Evolutionary conservation across 2,329 filamentous ascomycete species (phyloP), one percentile per base, ranked within the genome.

Genomic region (Alternaria atra): DNA sequence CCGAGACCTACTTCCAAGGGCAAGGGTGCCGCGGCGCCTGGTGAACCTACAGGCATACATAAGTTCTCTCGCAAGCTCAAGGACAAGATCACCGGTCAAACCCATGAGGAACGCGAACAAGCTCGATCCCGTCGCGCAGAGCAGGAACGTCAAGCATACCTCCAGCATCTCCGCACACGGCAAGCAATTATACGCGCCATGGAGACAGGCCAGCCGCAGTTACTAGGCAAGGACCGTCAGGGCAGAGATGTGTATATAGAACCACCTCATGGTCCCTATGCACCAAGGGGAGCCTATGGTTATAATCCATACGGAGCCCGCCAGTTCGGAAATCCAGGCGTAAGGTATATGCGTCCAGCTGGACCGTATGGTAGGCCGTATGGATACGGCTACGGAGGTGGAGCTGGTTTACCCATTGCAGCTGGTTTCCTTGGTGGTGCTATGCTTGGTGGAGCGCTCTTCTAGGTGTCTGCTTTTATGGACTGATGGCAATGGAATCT

Each of bases 181-280:
- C 73, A 80, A 6, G 85, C 84, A 1, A 84, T 89, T 80, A 69
- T 78, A 8, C 76, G 76, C 13, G 86, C 86, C 1, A 77, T 84
- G 61, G 70, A 84, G 64, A 87, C 86, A 0, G 86, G 86, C 1
- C 75, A 86, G 69, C 86, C 86, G 13, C 86, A 88, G 63, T 79
- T 84, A 12, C 65, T 89, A 0, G 84, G 86, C 37, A 84, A 83
- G 63, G 86, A 89, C 69, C 70, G 71, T 10, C 74, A 86, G 32
- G 85, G 86, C 2, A 79, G 80, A 39, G 84, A 87, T 55, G 78
- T 89, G n/a, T 89, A 86, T 72, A 81, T 89, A 34, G 84, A 87
- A 2, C 85, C 86, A 8, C 85, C 86, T 1, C 75, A 77, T 27
- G 80, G 78, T 0, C 63, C 68, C 2, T 63, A 60, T 13, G 67